These are phyloP conservation scores for Cercophora samala DNA, from an alignment of 495 filamentous ascomycete genomes.

Conservation along the genomic window DNA sequence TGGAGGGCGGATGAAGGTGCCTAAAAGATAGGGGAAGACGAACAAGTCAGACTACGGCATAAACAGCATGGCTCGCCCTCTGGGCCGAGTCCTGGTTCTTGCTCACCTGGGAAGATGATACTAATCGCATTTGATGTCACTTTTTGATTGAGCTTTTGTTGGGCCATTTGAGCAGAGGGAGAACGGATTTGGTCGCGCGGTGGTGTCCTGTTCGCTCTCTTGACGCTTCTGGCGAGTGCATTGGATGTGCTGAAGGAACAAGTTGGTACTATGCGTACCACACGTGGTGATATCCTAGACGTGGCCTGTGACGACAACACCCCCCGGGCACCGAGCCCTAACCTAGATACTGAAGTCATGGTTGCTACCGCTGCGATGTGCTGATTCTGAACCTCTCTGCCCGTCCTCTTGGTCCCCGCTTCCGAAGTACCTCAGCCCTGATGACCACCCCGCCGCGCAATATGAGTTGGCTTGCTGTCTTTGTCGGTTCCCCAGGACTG, in stretches of 20 bases:
- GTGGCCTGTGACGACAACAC: constrained; percentile 8
- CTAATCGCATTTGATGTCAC: neutral
- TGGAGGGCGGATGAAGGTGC: constrained; percentile 31
- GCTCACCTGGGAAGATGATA: constrained; percentile 21
- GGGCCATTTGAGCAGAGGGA: neutral
- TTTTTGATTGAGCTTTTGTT: neutral
- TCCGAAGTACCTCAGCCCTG: neutral
- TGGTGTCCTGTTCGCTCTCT: neutral
- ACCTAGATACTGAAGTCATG: neutral
- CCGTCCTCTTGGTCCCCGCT: neutral
- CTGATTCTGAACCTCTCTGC: neutral
- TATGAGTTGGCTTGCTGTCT: neutral
- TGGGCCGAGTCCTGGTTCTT: neutral
- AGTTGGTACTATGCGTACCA: neutral
- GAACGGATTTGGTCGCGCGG: neutral
- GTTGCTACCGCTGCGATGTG: neutral
- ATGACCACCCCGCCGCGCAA: neutral
- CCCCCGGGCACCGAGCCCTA: constrained; percentile 16
- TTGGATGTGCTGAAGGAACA: constrained; percentile 12
- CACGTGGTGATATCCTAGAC: constrained; percentile 7
- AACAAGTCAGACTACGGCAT: neutral
- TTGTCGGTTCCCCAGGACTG: neutral
- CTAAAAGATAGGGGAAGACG: constrained; percentile 11
- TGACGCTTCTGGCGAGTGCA: neutral
- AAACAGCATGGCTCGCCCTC: neutral